Conservation (phyloP, 768 basidiomycete species). For the Astraeus odoratus region DNA sequence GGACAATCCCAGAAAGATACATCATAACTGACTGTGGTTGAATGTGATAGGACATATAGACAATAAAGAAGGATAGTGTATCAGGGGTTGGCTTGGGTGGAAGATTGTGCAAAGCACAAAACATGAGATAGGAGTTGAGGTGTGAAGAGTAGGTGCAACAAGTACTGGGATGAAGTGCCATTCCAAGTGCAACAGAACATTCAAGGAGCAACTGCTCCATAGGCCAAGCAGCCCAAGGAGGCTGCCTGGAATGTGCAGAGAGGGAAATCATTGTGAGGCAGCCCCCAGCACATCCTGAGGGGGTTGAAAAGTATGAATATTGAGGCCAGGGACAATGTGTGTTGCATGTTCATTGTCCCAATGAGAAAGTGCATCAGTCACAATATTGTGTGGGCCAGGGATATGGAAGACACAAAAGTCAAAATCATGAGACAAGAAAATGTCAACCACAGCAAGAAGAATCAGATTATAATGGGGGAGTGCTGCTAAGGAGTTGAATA, state of each 20-base stretch:
- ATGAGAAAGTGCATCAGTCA: slow-evolving; percentile 23
- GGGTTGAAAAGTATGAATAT: slow-evolving; percentile 14
- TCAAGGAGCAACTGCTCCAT: background rate
- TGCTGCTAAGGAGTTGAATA: slow-evolving; percentile 24
- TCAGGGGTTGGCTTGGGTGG: slow-evolving; percentile 22
- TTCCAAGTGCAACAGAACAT: background rate
- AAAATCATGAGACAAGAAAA: slow-evolving; percentile 3
- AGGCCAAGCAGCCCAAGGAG: background rate
- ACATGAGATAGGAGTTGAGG: slow-evolving; percentile 28
- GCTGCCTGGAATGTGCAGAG: background rate
- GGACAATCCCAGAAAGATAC: slow-evolving; percentile 21
- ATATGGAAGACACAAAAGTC: slow-evolving; percentile 21
- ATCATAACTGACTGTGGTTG: slow-evolving; percentile 13
- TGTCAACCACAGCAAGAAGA: slow-evolving; percentile 9
- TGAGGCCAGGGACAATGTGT: background rate
- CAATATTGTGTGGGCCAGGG: slow-evolving; percentile 16
- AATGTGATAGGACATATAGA: slow-evolving; percentile 14
- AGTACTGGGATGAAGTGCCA: background rate
- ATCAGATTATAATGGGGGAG: slow-evolving; percentile 11
- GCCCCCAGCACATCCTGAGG: slow-evolving; percentile 27
- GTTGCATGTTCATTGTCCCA: slow-evolving; percentile 13
- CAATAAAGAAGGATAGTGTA: slow-evolving; percentile 9
- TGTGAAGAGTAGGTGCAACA: slow-evolving; percentile 1
- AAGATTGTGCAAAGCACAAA: slow-evolving; percentile 23
- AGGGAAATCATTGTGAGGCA: background rate